phyloP scores from a whole-genome alignment of 371 early-diverging fungal genomes.

The Mucor circinelloides region DNA sequence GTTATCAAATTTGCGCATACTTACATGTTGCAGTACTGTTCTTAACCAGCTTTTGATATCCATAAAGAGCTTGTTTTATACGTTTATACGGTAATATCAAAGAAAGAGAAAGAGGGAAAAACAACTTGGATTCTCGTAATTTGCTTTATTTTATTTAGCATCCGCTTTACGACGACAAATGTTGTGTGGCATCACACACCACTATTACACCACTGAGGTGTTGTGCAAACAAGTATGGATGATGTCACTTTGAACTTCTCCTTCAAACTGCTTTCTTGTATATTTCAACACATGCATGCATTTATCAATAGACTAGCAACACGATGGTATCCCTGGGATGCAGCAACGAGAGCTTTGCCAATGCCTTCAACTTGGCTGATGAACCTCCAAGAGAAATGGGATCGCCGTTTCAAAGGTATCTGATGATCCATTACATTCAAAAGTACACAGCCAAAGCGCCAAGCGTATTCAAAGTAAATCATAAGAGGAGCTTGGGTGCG shows the following conservation, averaged over 20 bases:
- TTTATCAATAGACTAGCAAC: background rate
- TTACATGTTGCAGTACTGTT: conserved; percentile 31
- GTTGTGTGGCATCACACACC: background rate
- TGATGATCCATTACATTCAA: background rate
- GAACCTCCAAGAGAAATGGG: background rate
- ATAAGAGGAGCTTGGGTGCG: too few species aligned
- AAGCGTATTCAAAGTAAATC: background rate
- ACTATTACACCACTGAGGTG: background rate
- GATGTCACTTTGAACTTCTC: background rate
- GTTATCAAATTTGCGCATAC: background rate
- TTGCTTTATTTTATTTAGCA: background rate
- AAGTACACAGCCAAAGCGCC: background rate
- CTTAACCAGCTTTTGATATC: conserved; percentile 34
- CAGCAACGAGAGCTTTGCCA: background rate
- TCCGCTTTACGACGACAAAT: background rate
- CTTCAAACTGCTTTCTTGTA: background rate
- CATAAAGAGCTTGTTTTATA: conserved; percentile 3
- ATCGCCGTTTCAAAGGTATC: background rate
- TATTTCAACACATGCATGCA: background rate
- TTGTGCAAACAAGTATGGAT: background rate
- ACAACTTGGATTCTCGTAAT: background rate
- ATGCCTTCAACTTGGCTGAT: background rate
- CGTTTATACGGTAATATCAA: background rate
- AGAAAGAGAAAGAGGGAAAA: background rate
- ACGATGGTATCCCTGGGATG: background rate